These are phyloP conservation scores for Chaetomium sp. DNA, from an alignment of 2,329 filamentous ascomycete species.

Conservation along the genomic window DNA sequence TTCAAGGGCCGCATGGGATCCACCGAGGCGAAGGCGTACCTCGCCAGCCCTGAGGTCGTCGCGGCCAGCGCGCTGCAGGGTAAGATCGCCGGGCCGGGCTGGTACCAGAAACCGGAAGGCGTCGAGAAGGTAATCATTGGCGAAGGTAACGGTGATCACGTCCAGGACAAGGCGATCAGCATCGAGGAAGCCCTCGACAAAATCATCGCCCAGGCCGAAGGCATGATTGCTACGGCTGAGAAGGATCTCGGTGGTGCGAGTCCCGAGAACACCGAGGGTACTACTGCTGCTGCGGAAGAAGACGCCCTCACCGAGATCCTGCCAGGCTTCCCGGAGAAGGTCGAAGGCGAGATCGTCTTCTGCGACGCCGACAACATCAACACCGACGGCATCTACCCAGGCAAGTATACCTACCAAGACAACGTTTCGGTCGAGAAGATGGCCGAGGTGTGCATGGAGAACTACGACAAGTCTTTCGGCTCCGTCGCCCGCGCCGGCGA, in stretches of 20 bases:
- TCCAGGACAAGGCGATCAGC: constrained; percentile 58
- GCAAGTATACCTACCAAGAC: constrained; percentile 86
- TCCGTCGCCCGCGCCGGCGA: constrained; percentile 60
- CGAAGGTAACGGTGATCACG: constrained; percentile 60
- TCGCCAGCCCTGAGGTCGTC: constrained; percentile 84
- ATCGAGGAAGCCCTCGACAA: constrained; percentile 67
- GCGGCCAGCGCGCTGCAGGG: constrained; percentile 77
- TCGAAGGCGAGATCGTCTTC: constrained; percentile 83
- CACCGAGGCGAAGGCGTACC: constrained; percentile 72
- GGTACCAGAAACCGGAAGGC: constrained; percentile 66
- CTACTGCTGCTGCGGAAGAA: constrained; percentile 24
- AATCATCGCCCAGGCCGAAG: constrained; percentile 62
- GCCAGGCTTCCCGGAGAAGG: constrained; percentile 77
- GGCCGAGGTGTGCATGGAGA: constrained; percentile 87
- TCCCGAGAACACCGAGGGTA: constrained; percentile 18
- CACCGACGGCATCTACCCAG: constrained; percentile 85
- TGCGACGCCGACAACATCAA: constrained; percentile 77
- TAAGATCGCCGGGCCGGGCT: constrained; percentile 67
- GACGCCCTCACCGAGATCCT: constrained; percentile 61
- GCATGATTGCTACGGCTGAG: constrained; percentile 50
- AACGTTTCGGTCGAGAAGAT: constrained; percentile 69
- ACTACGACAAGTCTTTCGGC: constrained; percentile 74
- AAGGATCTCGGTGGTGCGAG: constrained; percentile 34
- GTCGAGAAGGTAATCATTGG: constrained; percentile 62
- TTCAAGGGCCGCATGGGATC: constrained; percentile 89